A percentile compares a stretch with the other conserved stretches of the same genome.
These are phyloP conservation scores for Coemansia sp. DNA, from an alignment of 192 early-diverging fungal species.

Conservation along the genomic window DNA sequence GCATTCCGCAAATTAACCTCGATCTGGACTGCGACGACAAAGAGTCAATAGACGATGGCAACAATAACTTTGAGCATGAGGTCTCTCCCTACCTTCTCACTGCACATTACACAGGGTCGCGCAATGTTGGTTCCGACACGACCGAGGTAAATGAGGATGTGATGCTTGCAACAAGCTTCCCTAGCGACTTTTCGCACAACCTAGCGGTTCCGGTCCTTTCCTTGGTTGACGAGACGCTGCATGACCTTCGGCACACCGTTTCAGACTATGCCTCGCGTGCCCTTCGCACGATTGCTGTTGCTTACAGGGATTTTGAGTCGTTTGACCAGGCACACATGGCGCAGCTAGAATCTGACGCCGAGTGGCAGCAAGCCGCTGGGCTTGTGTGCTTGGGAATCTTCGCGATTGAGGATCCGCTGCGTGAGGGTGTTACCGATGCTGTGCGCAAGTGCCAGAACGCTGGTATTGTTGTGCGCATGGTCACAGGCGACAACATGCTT, in stretches of 20 bases:
- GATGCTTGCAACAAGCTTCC: conserved; percentile 20
- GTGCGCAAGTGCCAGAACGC: conserved; percentile 87
- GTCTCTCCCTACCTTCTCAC: conserved; percentile 39
- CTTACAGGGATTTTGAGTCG: conserved; percentile 79
- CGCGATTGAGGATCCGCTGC: conserved; percentile 96
- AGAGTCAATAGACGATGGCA: conserved; percentile 9
- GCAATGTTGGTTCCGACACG: conserved; percentile 45
- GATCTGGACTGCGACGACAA: conserved; percentile 51
- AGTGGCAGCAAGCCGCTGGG: conserved; percentile 57
- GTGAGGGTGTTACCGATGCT: conserved; percentile 91
- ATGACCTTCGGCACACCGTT: conserved; percentile 44
- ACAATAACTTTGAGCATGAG: conserved; percentile 3
- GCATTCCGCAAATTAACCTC: conserved; percentile 56
- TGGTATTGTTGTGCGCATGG: conserved; percentile 97
- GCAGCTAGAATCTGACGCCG: conserved; percentile 44
- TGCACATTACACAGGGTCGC: conserved; percentile 45
- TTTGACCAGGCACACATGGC: conserved; percentile 57
- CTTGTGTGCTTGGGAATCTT: conserved; percentile 86
- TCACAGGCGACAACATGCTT: conserved; percentile 94
- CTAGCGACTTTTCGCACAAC: conserved; percentile 52
- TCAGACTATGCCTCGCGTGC: conserved; percentile 62
- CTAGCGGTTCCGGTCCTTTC: conserved; percentile 53
- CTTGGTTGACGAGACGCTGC: conserved; percentile 53
- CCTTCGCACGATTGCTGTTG: conserved; percentile 89
- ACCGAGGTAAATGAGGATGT: conserved; percentile 48